phyloP scores from a whole-genome alignment of 2,329 filamentous ascomycete genomes.

The Fonsecaea pugnacius region DNA sequence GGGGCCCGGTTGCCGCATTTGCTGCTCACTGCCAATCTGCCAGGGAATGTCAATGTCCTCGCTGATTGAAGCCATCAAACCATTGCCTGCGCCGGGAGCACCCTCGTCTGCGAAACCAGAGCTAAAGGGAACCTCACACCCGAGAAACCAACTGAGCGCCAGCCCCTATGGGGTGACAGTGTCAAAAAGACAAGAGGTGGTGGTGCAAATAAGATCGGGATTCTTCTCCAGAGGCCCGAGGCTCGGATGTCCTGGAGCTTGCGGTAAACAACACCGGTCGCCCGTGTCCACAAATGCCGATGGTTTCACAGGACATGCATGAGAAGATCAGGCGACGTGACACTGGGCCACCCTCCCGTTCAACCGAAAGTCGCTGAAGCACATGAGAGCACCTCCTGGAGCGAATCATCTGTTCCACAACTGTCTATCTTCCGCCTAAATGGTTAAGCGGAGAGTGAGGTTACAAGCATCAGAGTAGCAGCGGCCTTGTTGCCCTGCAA shows the following conservation, averaged over 20 bases:
- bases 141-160: background rate
- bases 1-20: background rate
- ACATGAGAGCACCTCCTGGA: background rate
- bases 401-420: background rate
- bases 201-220: background rate
- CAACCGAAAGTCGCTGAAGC: background rate
- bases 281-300: slow-evolving; percentile 1
- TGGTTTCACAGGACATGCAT: background rate
- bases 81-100: background rate
- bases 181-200: background rate
- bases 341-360: background rate
- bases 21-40: background rate
- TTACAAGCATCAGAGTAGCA: background rate
- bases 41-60: background rate
- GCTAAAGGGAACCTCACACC: background rate
- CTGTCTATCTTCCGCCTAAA: slow-evolving; percentile 6
- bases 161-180: background rate
- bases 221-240: background rate
- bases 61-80: background rate
- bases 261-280: background rate
- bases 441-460: background rate
- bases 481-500: background rate
- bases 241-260: background rate
- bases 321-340: background rate
- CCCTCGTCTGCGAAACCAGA: background rate